phyloP scores from a whole-genome alignment of 2,329 filamentous ascomycete species.

The Diaporthe vaccinii region DNA sequence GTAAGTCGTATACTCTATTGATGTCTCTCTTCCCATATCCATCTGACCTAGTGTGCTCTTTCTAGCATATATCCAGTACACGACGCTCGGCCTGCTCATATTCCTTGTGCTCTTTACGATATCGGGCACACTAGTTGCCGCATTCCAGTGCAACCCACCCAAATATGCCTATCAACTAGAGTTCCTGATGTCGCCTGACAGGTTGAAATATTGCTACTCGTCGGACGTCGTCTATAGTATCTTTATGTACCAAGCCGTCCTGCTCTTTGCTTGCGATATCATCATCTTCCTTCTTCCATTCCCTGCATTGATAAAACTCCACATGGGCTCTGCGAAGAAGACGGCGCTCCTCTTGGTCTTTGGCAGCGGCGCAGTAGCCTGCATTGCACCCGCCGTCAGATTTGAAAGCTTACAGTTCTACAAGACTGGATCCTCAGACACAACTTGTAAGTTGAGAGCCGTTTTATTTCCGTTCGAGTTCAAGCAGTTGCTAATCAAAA shows the following conservation, averaged over 20 bases:
- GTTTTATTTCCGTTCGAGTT: neutral
- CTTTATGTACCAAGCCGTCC: conserved; percentile 39
- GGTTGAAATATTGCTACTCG: conserved; percentile 36
- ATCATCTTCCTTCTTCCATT: conserved; percentile 37
- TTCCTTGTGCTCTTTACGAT: conserved; percentile 39
- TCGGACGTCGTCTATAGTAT: conserved; percentile 23
- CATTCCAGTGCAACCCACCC: conserved; percentile 40
- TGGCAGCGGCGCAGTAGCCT: conserved; percentile 36
- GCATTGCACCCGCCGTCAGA: conserved; percentile 39
- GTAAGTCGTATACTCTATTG: neutral
- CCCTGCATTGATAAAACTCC: conserved; percentile 33
- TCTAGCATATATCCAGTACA: conserved; percentile 35
- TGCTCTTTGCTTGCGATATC: conserved; percentile 37
- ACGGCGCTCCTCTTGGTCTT: conserved; percentile 35
- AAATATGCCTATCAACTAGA: conserved; percentile 38
- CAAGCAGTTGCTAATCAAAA: neutral
- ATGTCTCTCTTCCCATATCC: neutral
- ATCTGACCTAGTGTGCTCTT: neutral
- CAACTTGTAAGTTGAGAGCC: conserved; percentile 31
- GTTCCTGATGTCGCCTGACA: conserved; percentile 38
- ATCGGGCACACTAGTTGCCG: conserved; percentile 34
- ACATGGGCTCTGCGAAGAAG: conserved; percentile 32
- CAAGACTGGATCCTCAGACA: conserved; percentile 33
- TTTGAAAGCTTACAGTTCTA: conserved; percentile 37
- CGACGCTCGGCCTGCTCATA: conserved; percentile 35